Percentiles rank a stretch among this genome's conserved stretches.
Evolutionary conservation across 768 basidiomycete genomes (phyloP).

Genomic region (Xerocomellus intermedius): DNA sequence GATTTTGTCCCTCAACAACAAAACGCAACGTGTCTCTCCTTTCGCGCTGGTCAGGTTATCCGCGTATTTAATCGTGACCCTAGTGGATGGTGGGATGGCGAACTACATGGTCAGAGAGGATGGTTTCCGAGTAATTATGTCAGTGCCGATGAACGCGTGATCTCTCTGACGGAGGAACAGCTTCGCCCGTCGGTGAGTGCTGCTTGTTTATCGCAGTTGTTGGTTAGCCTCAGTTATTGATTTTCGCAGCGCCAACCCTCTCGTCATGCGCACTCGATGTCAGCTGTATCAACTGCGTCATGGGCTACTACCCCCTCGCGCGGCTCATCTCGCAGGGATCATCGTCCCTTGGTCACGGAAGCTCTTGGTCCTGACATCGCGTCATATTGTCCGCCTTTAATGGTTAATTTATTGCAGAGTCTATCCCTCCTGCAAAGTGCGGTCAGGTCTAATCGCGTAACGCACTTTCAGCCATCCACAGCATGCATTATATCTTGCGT

Average conservation of each 20-base stretch:
- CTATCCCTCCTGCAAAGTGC: conserved; percentile 84
- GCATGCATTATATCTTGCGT: conserved; percentile 95
- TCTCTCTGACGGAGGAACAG: conserved; percentile 58
- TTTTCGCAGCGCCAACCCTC: conserved; percentile 31
- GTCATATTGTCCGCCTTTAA: conserved; percentile 72
- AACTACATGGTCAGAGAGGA: conserved; percentile 81
- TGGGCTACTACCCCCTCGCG: conserved; percentile 50
- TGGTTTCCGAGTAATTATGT: conserved; percentile 99
- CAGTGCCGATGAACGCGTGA: conserved; percentile 54
- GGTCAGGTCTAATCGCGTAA: conserved; percentile 68
- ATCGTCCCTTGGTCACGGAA: conserved; percentile 45
- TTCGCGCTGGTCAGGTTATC: conserved; percentile 88
- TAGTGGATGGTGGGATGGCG: conserved; percentile 99
- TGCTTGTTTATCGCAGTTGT: neutral
- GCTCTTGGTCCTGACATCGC: conserved; percentile 50
- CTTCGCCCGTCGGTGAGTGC: conserved; percentile 43
- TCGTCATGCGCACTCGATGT: conserved; percentile 52
- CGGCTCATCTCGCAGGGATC: conserved; percentile 37
- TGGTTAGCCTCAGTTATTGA: neutral
- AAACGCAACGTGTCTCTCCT: conserved; percentile 80
- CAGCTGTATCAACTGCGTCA: conserved; percentile 51
- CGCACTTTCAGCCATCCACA: conserved; percentile 91
- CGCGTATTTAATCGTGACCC: conserved; percentile 84
- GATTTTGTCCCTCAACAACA: conserved; percentile 76
- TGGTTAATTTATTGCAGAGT: conserved; percentile 82